Conservation (phyloP, 345 rosid species). For the Clausena lansium region DNA sequence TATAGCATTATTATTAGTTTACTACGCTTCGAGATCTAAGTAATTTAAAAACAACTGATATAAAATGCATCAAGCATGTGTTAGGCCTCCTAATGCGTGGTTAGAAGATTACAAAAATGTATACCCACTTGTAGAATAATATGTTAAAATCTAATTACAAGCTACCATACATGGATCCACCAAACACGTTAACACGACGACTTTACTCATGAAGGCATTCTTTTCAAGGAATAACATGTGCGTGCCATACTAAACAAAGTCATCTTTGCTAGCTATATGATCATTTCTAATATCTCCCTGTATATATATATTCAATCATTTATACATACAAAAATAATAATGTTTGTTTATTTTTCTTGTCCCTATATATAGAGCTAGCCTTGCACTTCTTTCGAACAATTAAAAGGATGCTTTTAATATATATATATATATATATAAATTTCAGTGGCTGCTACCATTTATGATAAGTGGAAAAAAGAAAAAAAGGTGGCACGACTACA, state of each 20-base stretch:
- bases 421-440: no score
- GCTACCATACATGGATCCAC: not conserved
- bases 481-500: no score
- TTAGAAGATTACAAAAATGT: not conserved
- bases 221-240: constrained; percentile 22
- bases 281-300: not conserved
- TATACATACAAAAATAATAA: not conserved
- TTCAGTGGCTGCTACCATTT: no score
- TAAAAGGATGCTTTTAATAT: no score
- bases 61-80: not conserved
- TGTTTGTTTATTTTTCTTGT: not conserved
- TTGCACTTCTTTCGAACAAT: not conserved
- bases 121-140: not conserved
- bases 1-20: no score
- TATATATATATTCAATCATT: not conserved
- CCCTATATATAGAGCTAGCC: not conserved
- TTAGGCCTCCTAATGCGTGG: not conserved
- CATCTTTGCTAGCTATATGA: not conserved
- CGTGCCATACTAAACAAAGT: not conserved
- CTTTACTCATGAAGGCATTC: not conserved
- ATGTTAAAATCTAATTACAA: not conserved
- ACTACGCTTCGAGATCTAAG: not conserved
- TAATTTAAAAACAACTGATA: not conserved
- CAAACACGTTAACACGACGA: constrained; percentile 2
- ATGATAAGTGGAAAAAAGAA: no score